phyloP scores from a whole-genome alignment of 257 asterid species.

The Vinca minor region DNA sequence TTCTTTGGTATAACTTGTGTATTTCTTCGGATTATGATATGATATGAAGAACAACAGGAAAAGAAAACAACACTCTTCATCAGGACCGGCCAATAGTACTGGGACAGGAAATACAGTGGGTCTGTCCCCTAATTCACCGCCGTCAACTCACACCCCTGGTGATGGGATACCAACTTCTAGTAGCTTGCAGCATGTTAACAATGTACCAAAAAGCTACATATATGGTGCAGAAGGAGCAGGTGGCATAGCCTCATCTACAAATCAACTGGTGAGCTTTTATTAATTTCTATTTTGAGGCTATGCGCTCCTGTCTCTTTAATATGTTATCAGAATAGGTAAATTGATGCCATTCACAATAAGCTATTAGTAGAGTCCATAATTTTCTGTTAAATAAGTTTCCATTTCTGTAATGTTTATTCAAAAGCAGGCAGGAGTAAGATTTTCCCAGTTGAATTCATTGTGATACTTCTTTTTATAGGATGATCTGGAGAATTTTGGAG shows the following conservation, averaged over 20 bases:
- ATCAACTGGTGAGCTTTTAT: conserved; percentile 67
- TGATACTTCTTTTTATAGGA: conserved; percentile 42
- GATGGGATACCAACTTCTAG: conserved; percentile 78
- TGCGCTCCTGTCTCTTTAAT: background rate
- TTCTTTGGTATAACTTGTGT: background rate
- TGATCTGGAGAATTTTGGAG: conserved; percentile 88
- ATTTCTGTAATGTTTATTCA: background rate
- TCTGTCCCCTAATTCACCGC: conserved; percentile 57
- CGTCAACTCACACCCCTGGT: conserved; percentile 92
- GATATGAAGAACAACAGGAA: conserved; percentile 71
- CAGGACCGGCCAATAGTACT: conserved; percentile 63
- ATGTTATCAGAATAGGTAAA: background rate
- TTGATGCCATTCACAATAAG: background rate
- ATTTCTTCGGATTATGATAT: conserved; percentile 4
- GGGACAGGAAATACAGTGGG: conserved; percentile 46
- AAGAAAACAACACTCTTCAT: conserved; percentile 91
- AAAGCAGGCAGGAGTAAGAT: background rate
- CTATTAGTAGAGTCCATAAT: background rate
- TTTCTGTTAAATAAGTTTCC: background rate
- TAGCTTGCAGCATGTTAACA: conserved; percentile 68
- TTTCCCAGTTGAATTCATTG: background rate
- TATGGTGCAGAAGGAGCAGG: conserved; percentile 85
- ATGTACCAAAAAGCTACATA: conserved; percentile 66
- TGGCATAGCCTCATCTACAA: conserved; percentile 80
- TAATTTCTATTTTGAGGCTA: background rate